Base-by-base conservation (phyloP, 1,139 yeast genomes). In the Martiniozyma asiatica region DNA sequence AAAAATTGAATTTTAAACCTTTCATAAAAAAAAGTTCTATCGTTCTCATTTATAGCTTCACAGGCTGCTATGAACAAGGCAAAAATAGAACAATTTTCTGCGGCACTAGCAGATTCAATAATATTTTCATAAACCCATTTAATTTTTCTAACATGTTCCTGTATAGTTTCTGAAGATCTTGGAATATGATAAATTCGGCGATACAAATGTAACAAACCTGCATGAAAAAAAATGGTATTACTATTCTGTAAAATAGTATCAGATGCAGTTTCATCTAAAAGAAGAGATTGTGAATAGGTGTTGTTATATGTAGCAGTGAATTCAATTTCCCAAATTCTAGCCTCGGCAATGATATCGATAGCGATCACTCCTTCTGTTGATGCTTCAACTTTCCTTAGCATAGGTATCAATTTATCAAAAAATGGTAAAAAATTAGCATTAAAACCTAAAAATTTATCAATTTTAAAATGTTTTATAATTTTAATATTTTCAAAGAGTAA, bases 1-100 rank as follows among this genome's bases (percentile, higher is more conserved):
- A 36, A 25, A 24, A 36, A 35, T 17, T 36, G 39, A 11, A 36
- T 34, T 24, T 35, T 26, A 28, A 36, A 36, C 13, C 39, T 26
- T 12, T 33, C 35, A 21, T 32, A 32, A 12, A 36, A 36, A 25
- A 36, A 36, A 4, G 25, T 11, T 9, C 32, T 16, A 30, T 36
- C 36, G 11, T 34, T 31, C 14, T 21, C 25, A 3, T 20, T 18
- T 9, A 32, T 21, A 3, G 38, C 30, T 13, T 36, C 36, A 26
- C 38, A 35, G 6, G 39, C 39, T 5, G 36, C 39, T 15, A 32
- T 30, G 24, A 36, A 36, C 12, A 36, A 19, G 2, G 39, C 31
- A 6, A 36, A 31, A 14, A 36, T 25, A 6, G 38, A 14, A 30
- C 37, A 35, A 22, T 26, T 32, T 25, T 36, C 39, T 8, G 38